phyloP scores from a whole-genome alignment of 805 yeast genomes.

The Metahyphopichia silvanorum region DNA sequence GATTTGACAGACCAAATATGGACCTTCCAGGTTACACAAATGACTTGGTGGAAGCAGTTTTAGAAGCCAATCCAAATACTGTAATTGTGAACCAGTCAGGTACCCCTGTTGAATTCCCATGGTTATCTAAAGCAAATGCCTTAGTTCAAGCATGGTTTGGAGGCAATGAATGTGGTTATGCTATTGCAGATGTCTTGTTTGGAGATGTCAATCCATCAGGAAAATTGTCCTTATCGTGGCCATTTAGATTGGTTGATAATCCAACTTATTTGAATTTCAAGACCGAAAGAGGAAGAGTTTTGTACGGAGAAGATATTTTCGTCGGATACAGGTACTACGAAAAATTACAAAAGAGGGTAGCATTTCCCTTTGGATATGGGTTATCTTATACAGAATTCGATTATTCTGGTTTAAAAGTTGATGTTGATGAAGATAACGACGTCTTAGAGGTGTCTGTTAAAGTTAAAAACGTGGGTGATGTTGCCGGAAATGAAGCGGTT shows the following conservation, averaged over 20 bases:
- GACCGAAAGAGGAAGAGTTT: slow-evolving; percentile 27
- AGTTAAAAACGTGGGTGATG: slow-evolving; percentile 20
- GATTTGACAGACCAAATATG: slow-evolving; percentile 26
- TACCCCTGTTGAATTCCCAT: slow-evolving; percentile 30
- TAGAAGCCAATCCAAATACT: slow-evolving; percentile 25
- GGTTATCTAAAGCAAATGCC: slow-evolving; percentile 20
- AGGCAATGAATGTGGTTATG: slow-evolving; percentile 32
- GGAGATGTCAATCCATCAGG: slow-evolving; percentile 32
- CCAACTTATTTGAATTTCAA: slow-evolving; percentile 27
- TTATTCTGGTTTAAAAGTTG: slow-evolving; percentile 11
- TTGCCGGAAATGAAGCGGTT: slow-evolving; percentile 25
- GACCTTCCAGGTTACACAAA: slow-evolving; percentile 26
- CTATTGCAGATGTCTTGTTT: slow-evolving; percentile 29
- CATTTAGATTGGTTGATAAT: slow-evolving; percentile 19
- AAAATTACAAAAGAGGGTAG: slow-evolving; percentile 20
- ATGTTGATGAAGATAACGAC: slow-evolving; percentile 12
- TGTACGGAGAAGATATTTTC: slow-evolving; percentile 31
- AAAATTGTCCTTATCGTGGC: slow-evolving; percentile 22
- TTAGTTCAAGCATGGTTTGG: slow-evolving; percentile 34
- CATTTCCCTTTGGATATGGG: slow-evolving; percentile 32
- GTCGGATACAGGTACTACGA: slow-evolving; percentile 32
- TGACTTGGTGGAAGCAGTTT: slow-evolving; percentile 19
- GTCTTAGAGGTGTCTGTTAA: slow-evolving; percentile 12
- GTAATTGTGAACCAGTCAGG: slow-evolving; percentile 33
- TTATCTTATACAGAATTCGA: slow-evolving; percentile 26